These are phyloP conservation scores for Penicillium fimorum DNA, from an alignment of 495 filamentous ascomycete species.

Conservation along the genomic window DNA sequence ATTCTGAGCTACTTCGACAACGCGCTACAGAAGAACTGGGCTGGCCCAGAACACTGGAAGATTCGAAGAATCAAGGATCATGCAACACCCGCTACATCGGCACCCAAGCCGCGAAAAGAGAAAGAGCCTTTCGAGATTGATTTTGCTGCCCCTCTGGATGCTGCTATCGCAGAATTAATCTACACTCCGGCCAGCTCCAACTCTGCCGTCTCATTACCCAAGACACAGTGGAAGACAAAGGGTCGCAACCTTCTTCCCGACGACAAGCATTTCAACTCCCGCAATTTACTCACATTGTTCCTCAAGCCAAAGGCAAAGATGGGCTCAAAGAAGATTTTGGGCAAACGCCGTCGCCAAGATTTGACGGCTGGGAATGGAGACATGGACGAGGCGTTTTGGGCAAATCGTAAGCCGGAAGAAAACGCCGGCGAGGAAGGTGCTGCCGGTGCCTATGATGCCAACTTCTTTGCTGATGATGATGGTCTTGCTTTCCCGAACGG, in stretches of 20 bases:
- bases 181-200: slow-evolving; percentile 83
- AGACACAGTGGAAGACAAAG: slow-evolving; percentile 93
- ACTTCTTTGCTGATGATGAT: slow-evolving; percentile 98
- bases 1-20: slow-evolving; percentile 97
- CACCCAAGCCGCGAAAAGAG: slow-evolving; percentile 69
- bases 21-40: slow-evolving; percentile 94
- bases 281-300: slow-evolving; percentile 83
- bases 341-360: slow-evolving; percentile 40
- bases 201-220: slow-evolving; percentile 76
- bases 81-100: slow-evolving; percentile 58
- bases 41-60: slow-evolving; percentile 97
- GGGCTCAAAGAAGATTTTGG: slow-evolving; percentile 52
- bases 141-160: slow-evolving; percentile 71
- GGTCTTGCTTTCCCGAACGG: slow-evolving; percentile 74
- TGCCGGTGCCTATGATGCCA: slow-evolving; percentile 82
- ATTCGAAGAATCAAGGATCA: slow-evolving; percentile 90
- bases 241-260: slow-evolving; percentile 90
- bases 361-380: slow-evolving; percentile 60
- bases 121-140: slow-evolving; percentile 96
- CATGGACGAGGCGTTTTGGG: slow-evolving; percentile 96
- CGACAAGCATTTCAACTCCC: slow-evolving; percentile 97
- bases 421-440: slow-evolving; percentile 53
- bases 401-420: slow-evolving; percentile 62
- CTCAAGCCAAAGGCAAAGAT: slow-evolving; percentile 88
- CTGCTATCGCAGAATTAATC: slow-evolving; percentile 70